Conservation (phyloP, 106 monocot species). For the Platanthera guangdongensis region DNA sequence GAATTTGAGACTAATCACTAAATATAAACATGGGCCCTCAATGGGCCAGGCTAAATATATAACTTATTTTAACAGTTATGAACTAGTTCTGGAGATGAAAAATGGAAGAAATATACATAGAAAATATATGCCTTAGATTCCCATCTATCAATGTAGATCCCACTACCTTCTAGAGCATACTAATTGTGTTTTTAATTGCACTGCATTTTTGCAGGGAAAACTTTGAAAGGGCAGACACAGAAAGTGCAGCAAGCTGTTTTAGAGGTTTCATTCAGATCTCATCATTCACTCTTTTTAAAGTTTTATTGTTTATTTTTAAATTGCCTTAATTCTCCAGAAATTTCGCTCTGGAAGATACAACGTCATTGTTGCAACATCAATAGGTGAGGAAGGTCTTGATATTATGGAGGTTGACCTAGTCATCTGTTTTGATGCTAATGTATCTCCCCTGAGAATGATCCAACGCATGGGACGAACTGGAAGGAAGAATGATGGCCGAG, state of each 20-base stretch:
- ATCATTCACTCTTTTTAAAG: background rate
- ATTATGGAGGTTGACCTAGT: conserved; percentile 99
- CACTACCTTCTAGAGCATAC: background rate
- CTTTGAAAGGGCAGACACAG: conserved; percentile 81
- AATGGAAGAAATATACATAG: background rate
- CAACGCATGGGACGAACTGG: conserved; percentile 99
- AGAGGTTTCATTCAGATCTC: conserved; percentile 40
- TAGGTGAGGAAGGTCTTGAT: conserved; percentile 98
- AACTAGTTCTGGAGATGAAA: background rate
- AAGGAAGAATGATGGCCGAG: conserved; percentile 87
- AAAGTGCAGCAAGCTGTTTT: conserved; percentile 97
- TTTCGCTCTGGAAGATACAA: conserved; percentile 82
- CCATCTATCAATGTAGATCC: background rate
- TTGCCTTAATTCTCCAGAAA: conserved; percentile 39
- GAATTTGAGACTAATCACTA: no score
- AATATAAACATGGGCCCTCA: no score
- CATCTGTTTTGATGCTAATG: conserved; percentile 96
- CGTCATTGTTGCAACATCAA: conserved; percentile 97
- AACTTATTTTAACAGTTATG: no score
- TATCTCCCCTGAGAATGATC: conserved; percentile 95
- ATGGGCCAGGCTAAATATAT: no score
- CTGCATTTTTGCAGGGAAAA: conserved; percentile 45
- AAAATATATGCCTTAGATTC: background rate
- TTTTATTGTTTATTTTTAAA: background rate
- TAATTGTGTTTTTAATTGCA: background rate